These are phyloP conservation scores for Eremochloa ophiuroides DNA, from an alignment of 176 grass and related monocot genomes.

Conservation along the genomic window DNA sequence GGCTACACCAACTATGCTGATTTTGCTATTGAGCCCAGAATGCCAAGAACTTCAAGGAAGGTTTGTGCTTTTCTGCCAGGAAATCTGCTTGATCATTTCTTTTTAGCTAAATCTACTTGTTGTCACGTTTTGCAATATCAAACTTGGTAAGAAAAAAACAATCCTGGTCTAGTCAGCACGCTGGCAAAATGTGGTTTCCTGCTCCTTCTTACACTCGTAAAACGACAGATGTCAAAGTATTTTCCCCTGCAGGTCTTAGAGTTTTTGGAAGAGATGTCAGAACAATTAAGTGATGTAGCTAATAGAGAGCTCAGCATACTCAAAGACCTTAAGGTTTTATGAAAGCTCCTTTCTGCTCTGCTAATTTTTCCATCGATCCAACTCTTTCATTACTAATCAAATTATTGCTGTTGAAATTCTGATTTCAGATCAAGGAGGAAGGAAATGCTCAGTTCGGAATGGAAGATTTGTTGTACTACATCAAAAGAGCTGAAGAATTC, in stretches of 20 bases:
- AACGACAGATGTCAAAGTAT: slow-evolving; percentile 1
- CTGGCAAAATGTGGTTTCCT: background rate
- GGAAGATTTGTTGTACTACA: slow-evolving; percentile 97
- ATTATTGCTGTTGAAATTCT: background rate
- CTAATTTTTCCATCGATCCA: slow-evolving; percentile 6
- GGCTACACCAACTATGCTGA: slow-evolving; percentile 86
- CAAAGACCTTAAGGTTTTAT: slow-evolving; percentile 83
- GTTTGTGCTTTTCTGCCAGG: slow-evolving; percentile 41
- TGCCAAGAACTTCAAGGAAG: slow-evolving; percentile 74
- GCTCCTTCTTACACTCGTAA: background rate
- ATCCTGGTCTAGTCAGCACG: background rate
- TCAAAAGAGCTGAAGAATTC: slow-evolving; percentile 82
- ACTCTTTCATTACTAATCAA: slow-evolving; percentile 15
- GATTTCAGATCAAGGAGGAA: slow-evolving; percentile 70
- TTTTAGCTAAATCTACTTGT: slow-evolving; percentile 18
- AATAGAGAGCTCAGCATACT: slow-evolving; percentile 77
- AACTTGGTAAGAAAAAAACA: background rate
- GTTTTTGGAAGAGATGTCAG: slow-evolving; percentile 90
- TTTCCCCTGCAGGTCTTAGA: slow-evolving; percentile 64
- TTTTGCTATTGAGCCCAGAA: slow-evolving; percentile 77
- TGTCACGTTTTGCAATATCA: background rate
- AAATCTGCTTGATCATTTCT: background rate
- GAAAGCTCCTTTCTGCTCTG: slow-evolving; percentile 20
- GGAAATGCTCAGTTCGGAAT: slow-evolving; percentile 66
- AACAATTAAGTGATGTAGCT: slow-evolving; percentile 61